Percentiles rank a stretch among this genome's conserved stretches.
Conservation (phyloP, 2,329 filamentous ascomycete genomes). For the Neurospora sp. region DNA sequence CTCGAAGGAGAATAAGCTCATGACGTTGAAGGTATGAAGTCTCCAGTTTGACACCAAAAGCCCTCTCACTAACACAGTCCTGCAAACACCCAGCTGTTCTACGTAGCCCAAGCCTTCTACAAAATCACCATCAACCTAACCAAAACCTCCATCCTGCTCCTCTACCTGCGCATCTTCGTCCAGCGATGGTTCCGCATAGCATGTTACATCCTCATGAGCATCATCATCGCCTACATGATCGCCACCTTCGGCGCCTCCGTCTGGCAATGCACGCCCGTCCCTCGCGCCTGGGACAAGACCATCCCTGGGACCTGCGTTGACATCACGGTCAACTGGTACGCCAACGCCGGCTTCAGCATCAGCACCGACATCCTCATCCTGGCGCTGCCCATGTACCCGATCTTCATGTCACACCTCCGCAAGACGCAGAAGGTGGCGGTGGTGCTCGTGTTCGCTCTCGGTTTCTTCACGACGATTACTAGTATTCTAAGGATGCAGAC, state of each 20-base stretch:
- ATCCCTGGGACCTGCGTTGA: conserved; percentile 34
- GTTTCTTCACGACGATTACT: conserved; percentile 23
- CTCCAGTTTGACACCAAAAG: not conserved
- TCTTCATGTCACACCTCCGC: conserved; percentile 35
- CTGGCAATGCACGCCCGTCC: conserved; percentile 39
- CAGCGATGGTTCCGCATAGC: conserved; percentile 33
- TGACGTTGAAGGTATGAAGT: conserved; percentile 28
- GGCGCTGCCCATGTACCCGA: conserved; percentile 34
- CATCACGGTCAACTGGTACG: conserved; percentile 36
- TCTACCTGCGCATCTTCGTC: conserved; percentile 45
- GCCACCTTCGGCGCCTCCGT: conserved; percentile 35
- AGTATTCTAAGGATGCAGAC: conserved; percentile 11
- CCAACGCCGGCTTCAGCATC: conserved; percentile 38
- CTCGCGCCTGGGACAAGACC: conserved; percentile 34
- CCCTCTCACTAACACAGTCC: not conserved
- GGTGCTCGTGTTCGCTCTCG: conserved; percentile 32
- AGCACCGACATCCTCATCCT: conserved; percentile 36
- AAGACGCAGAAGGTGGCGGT: conserved; percentile 29
- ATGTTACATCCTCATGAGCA: conserved; percentile 29
- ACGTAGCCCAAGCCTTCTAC: conserved; percentile 41
- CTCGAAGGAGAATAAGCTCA: conserved; percentile 22
- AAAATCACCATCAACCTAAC: conserved; percentile 43
- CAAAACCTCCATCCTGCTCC: conserved; percentile 40
- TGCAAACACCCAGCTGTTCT: conserved; percentile 31
- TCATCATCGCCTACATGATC: conserved; percentile 36